A percentile compares a stretch with the other conserved stretches of the same genome.
phyloP scores from a whole-genome alignment of 2,329 filamentous ascomycete genomes.

The Cercospora zeina region DNA sequence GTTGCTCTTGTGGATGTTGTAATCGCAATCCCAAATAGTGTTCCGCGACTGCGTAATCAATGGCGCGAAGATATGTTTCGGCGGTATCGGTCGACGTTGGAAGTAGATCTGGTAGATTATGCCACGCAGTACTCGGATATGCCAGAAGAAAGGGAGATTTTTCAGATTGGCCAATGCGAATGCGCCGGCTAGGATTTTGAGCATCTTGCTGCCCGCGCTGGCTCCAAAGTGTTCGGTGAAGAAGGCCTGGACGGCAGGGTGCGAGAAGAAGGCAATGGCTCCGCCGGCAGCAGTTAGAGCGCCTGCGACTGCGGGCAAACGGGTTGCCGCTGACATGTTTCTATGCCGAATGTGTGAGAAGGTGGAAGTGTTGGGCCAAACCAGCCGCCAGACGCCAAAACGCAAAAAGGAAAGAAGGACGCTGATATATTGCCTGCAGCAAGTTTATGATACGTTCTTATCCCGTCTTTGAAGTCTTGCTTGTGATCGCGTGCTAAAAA shows the following conservation, averaged over 20 bases:
- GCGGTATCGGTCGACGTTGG: slow-evolving; percentile 42
- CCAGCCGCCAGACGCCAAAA: neutral
- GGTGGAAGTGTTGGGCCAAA: neutral
- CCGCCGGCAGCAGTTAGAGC: slow-evolving; percentile 32
- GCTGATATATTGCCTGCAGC: neutral
- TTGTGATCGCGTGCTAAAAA: slow-evolving; percentile 7
- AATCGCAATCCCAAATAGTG: slow-evolving; percentile 76
- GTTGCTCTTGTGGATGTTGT: slow-evolving; percentile 81
- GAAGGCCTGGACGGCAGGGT: slow-evolving; percentile 36
- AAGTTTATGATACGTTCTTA: neutral
- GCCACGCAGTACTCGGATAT: slow-evolving; percentile 55
- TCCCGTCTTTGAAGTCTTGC: slow-evolving; percentile 6
- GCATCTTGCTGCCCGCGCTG: slow-evolving; percentile 28
- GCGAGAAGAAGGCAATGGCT: slow-evolving; percentile 27
- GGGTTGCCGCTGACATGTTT: slow-evolving; percentile 39
- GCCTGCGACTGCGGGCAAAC: slow-evolving; percentile 36
- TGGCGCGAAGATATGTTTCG: slow-evolving; percentile 71
- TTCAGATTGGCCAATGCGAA: slow-evolving; percentile 69
- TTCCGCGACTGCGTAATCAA: slow-evolving; percentile 66
- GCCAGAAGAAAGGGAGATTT: slow-evolving; percentile 73
- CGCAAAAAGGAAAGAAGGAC: neutral
- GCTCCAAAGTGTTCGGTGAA: slow-evolving; percentile 30
- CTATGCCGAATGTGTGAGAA: slow-evolving; percentile 8
- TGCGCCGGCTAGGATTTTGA: slow-evolving; percentile 29
- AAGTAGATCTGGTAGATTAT: slow-evolving; percentile 52